Evolutionary conservation across 2,329 filamentous ascomycete genomes (phyloP), one percentile per base, ranked within the genome.

Genomic region (Immersiporthe knoxdaviesiana): DNA sequence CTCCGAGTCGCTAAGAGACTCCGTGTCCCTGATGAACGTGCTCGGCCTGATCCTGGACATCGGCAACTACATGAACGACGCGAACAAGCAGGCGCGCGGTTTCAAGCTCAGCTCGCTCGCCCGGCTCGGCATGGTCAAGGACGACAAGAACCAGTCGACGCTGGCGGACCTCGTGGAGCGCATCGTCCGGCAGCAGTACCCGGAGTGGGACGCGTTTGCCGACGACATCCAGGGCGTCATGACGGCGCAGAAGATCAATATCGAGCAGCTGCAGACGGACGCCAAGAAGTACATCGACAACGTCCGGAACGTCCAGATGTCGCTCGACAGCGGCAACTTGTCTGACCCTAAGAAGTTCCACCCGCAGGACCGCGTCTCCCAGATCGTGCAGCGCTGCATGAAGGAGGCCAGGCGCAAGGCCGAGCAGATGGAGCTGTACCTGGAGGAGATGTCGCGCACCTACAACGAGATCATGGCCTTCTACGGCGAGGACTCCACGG

Each of bases 31-130:
- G 75, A 97, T 98, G 91, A 97, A 97, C 73, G 94, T 99, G 61
- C 88, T 99, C 68, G 94, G 95, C 70, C 86, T 98, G 72, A 99
- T 99, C 80, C 84, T 99, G 75, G 95, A 97, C 79, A 97, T 99
- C 77, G 96, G 96, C 80, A 99, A 99, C 81, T 99, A 97, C 85
- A 99, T 99, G 96, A 99, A 99, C 84, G 96, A 98, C 78, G 91
- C 94, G 67, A 98, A 97, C 82, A 99, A 99, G 83, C 96, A 98
- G 81, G 96, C 96, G 4, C 92, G 91, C 69, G 96, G 96, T 72
- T 99, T 99, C 90, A 99, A 99, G 84, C 88, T 99, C 18, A 96
- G 94, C 77, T 97, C 96, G 7, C 89, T 99, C 63, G 92, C 93
- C 37, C 90, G 96, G 67, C 84, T 99, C 67, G 94, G 92, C 71